phyloP scores from a whole-genome alignment of 2,329 filamentous ascomycete genomes.

The Diplodia seriata region DNA sequence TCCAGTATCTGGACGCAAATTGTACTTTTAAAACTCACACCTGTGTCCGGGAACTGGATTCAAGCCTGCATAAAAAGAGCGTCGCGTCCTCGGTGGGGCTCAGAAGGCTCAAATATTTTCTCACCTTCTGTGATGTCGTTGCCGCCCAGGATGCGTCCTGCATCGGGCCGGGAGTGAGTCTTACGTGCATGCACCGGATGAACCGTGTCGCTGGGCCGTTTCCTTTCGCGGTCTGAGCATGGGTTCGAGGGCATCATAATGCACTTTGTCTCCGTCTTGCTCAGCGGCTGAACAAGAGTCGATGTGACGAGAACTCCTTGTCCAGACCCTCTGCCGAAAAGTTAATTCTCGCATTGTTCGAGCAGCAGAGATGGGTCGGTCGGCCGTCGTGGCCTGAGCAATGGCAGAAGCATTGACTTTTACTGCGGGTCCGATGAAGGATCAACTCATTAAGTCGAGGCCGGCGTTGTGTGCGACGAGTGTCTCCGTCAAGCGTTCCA shows the following conservation, averaged over 20 bases:
- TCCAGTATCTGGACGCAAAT: no score
- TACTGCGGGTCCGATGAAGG: background rate
- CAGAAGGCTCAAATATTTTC: no score
- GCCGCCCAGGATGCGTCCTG: conserved; percentile 1
- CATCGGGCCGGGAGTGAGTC: background rate
- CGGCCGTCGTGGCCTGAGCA: no score
- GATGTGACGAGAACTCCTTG: background rate
- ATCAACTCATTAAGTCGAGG: background rate
- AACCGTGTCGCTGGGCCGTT: background rate
- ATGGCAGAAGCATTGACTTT: background rate
- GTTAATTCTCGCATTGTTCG: background rate
- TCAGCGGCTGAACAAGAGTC: background rate
- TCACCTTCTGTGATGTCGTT: background rate
- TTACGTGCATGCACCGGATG: background rate
- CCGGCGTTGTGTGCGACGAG: background rate
- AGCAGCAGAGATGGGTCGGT: background rate
- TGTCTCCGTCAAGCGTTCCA: no score
- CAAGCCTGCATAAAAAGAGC: no score
- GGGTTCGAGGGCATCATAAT: background rate
- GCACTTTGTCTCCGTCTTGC: background rate
- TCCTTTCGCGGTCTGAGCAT: background rate
- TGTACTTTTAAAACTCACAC: no score
- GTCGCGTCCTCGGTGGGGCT: no score
- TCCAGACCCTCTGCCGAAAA: background rate
- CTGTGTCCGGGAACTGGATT: no score